Evolutionary conservation across 2,329 filamentous ascomycete genomes (phyloP).

Genomic region (Dothidotthia symphoricarpi): DNA sequence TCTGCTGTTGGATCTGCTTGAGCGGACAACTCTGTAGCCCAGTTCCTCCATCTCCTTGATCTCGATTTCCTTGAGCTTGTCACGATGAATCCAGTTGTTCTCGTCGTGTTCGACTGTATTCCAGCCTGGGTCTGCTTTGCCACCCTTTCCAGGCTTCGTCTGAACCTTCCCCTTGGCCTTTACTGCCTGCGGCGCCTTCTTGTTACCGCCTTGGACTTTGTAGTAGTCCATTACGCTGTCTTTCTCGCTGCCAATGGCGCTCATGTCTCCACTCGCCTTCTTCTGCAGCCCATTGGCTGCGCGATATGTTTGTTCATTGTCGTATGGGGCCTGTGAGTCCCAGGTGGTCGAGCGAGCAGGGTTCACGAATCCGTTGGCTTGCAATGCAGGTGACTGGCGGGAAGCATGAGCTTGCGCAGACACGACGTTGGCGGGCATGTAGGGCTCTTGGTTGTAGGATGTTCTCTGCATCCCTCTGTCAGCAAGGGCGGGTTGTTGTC

Average conservation of each 20-base stretch:
- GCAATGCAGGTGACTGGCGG: constrained; percentile 36
- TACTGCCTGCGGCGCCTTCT: constrained; percentile 12
- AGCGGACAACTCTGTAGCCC: constrained; percentile 60
- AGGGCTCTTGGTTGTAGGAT: constrained; percentile 32
- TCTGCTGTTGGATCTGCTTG: constrained; percentile 40
- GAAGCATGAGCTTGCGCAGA: constrained; percentile 24
- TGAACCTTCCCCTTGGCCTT: constrained; percentile 20
- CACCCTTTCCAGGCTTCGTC: constrained; percentile 27
- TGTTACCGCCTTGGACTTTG: constrained; percentile 24
- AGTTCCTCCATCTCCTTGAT: constrained; percentile 76
- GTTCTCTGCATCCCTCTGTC: constrained; percentile 28
- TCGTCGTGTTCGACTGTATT: constrained; percentile 48
- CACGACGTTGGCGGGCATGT: constrained; percentile 38
- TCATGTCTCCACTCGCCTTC: constrained; percentile 45
- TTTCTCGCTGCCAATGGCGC: constrained; percentile 44
- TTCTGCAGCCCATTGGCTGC: constrained; percentile 39
- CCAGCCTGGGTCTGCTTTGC: constrained; percentile 20
- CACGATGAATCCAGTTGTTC: constrained; percentile 81
- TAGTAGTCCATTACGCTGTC: constrained; percentile 51
- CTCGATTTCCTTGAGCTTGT: constrained; percentile 80
- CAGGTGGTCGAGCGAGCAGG: constrained; percentile 30
- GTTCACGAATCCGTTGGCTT: constrained; percentile 37
- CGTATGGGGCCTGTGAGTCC: constrained; percentile 31
- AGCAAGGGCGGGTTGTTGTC: constrained; percentile 14
- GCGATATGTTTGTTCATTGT: constrained; percentile 35